phyloP scores from a whole-genome alignment of 2,329 filamentous ascomycete species.

The Daldinia sp. region DNA sequence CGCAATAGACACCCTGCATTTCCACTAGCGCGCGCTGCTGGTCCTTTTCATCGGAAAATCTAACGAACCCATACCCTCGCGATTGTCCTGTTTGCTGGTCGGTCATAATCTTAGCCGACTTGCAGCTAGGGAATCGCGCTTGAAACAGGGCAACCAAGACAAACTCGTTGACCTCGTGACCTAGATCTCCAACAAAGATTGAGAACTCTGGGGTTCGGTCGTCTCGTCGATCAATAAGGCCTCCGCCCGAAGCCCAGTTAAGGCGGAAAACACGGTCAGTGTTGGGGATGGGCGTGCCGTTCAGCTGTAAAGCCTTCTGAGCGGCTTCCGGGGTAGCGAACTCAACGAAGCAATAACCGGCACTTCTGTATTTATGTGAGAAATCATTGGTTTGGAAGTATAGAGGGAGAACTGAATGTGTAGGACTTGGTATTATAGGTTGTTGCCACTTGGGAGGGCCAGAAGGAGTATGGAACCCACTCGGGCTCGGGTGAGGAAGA shows the following conservation, averaged over 20 bases:
- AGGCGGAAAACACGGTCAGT: slow-evolving; percentile 96
- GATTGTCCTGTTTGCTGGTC: slow-evolving; percentile 98
- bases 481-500: background rate
- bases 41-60: slow-evolving; percentile 94
- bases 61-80: slow-evolving; percentile 96
- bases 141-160: slow-evolving; percentile 98
- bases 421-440: background rate
- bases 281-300: slow-evolving; percentile 91
- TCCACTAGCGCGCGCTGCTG: slow-evolving; percentile 95
- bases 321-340: slow-evolving; percentile 86
- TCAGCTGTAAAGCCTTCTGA: slow-evolving; percentile 89
- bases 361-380: slow-evolving; percentile 72
- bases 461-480: background rate
- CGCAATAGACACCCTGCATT: slow-evolving; percentile 99
- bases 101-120: slow-evolving; percentile 99
- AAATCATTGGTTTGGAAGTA: background rate
- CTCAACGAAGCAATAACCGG: slow-evolving; percentile 98
- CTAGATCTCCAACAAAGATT: slow-evolving; percentile 98
- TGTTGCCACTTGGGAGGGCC: background rate
- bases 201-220: slow-evolving; percentile 96
- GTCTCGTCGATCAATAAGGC: slow-evolving; percentile 92
- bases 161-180: slow-evolving; percentile 98
- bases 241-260: slow-evolving; percentile 98
- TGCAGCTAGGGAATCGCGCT: slow-evolving; percentile 95
- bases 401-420: too few species aligned